Evolutionary conservation across 78 protist genomes (phyloP).

Genomic region (Corallochytrium limacisporum): DNA sequence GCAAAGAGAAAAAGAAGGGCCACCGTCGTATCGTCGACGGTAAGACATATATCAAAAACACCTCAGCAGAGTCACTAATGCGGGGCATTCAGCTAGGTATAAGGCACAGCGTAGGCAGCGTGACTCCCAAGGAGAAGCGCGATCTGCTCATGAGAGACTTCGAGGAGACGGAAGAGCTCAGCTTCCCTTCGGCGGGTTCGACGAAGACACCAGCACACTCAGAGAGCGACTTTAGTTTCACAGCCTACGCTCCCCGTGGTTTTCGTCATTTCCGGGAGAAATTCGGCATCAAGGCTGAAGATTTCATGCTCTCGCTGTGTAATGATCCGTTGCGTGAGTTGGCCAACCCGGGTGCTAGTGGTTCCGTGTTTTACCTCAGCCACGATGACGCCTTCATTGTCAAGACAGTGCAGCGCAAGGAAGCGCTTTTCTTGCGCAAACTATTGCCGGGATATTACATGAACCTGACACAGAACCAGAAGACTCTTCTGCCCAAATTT

Average conservation of each 20-base stretch:
- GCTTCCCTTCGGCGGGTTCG: slow-evolving; percentile 2
- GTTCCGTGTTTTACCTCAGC: slow-evolving; percentile 61
- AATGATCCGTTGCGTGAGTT: slow-evolving; percentile 24
- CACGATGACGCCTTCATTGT: slow-evolving; percentile 58
- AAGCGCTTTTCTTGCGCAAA: slow-evolving; percentile 47
- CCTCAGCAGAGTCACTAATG: no score
- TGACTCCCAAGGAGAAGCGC: no score
- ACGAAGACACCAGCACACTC: slow-evolving; percentile 1
- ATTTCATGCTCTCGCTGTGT: slow-evolving; percentile 19
- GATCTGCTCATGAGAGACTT: no score
- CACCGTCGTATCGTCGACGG: no score
- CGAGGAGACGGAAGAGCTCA: background rate
- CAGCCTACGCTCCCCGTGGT: slow-evolving; percentile 55
- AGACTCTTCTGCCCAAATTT: slow-evolving; percentile 60
- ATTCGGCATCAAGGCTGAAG: background rate
- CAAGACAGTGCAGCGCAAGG: slow-evolving; percentile 76
- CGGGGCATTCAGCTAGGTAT: no score
- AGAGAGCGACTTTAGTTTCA: slow-evolving; percentile 15
- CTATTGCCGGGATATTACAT: slow-evolving; percentile 65
- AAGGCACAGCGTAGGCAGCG: no score
- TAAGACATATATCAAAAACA: no score
- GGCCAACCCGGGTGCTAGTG: slow-evolving; percentile 75
- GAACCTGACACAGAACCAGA: slow-evolving; percentile 58
- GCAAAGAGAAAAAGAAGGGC: no score
- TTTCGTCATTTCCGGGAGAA: slow-evolving; percentile 11